Conservation (phyloP, 805 yeast species). For the Cyberlindnera xylosilytica region DNA sequence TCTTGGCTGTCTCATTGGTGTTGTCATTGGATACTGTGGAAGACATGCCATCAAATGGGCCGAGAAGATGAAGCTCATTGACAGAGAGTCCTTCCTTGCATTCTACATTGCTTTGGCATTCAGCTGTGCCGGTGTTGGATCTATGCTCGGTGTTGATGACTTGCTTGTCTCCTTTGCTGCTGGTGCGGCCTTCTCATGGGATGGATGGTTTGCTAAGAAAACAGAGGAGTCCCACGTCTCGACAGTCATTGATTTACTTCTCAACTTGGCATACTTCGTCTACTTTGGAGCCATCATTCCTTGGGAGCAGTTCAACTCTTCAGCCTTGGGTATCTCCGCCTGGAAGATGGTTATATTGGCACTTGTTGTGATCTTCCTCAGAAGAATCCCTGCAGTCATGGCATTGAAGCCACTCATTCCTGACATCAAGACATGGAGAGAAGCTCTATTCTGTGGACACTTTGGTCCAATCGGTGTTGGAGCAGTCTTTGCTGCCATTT, state of each 20-base stretch:
- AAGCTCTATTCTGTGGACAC: slow-evolving; percentile 91
- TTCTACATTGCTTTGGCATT: slow-evolving; percentile 80
- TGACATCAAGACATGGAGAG: slow-evolving; percentile 88
- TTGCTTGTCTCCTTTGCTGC: slow-evolving; percentile 87
- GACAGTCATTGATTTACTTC: slow-evolving; percentile 79
- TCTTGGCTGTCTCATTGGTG: slow-evolving; percentile 76
- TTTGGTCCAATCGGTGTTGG: slow-evolving; percentile 98
- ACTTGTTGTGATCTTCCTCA: slow-evolving; percentile 64
- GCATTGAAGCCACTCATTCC: slow-evolving; percentile 76
- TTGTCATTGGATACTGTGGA: slow-evolving; percentile 64
- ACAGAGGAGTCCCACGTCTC: slow-evolving; percentile 87
- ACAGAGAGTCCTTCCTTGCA: slow-evolving; percentile 84
- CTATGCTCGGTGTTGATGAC: slow-evolving; percentile 86
- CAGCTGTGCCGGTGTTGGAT: slow-evolving; percentile 85
- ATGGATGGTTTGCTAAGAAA: slow-evolving; percentile 79
- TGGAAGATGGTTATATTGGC: slow-evolving; percentile 83
- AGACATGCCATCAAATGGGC: slow-evolving; percentile 73
- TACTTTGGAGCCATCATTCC: slow-evolving; percentile 91
- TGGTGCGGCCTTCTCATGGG: slow-evolving; percentile 93
- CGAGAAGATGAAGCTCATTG: slow-evolving; percentile 65
- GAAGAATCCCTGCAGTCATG: slow-evolving; percentile 82
- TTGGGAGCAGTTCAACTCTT: slow-evolving; percentile 73
- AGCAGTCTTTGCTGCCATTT: slow-evolving; percentile 71
- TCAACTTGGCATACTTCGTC: slow-evolving; percentile 83
- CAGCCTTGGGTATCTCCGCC: slow-evolving; percentile 57